Evolutionary conservation across 2,329 filamentous ascomycete genomes (phyloP), one percentile per base, ranked within the genome.

Genomic region (Fusarium solani-melongenae): DNA sequence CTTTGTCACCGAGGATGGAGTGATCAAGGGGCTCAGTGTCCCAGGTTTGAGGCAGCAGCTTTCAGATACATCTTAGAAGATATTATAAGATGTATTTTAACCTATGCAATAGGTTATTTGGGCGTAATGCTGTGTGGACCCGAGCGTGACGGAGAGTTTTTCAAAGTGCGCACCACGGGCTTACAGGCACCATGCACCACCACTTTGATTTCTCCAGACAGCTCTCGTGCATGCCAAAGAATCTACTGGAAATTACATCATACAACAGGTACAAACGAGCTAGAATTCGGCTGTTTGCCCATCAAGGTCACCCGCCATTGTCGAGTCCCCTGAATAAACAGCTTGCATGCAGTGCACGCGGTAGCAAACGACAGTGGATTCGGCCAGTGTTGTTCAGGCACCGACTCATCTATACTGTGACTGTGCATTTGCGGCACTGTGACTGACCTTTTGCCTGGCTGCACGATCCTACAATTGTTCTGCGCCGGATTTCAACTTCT

Each of bases 71-170:
- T 29, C 5, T 29, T 1, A 17, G 2, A 49, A 4, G 14, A 5
- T 1, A 49, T 11, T 0, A 6, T 4, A 27, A n/a, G 15, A 11
- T 49, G 3, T 3, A 10, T n/a, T 7, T 11, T 0, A 11, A 3
- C 11, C 1, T 4, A 4, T 1, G 14, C 9, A 49, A 17, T 12
- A 8, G 24, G 20, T 14, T 5, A 5, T 14, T 20, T 3, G 6
- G 5, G 15, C 17, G 6, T 2, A 12, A n/a, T 51, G 15, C 6
- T 12, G 6, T 14, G 17, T 12, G 20, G 17, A 51, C 17, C 11
- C 1, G 6, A n/a, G 14, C 6, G 3, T 51, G 10, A 51, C 5
- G 3, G 10, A 31, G 46, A 12, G 8, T 51, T 12, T 51, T 51
- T 51, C 46, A 31, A 51, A 31, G 24, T 49, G 14, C 46, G 17